Evolutionary conservation across 2,329 filamentous ascomycete species (phyloP).

Genomic region (Ophiosphaerella herpotricha): DNA sequence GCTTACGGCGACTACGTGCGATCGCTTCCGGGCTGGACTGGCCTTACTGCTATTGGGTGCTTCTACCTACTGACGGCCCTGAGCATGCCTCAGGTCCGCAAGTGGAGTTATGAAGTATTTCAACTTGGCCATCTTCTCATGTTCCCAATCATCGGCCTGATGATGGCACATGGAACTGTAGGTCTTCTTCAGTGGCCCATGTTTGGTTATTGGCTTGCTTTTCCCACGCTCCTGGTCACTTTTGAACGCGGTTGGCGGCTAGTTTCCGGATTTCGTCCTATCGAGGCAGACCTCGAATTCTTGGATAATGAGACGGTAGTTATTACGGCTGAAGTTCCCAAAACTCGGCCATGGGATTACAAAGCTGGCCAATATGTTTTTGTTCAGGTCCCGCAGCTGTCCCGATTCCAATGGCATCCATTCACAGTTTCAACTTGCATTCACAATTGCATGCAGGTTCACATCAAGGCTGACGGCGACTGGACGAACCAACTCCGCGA

Average conservation of each 20-base stretch:
- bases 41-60: constrained; percentile 54
- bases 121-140: constrained; percentile 62
- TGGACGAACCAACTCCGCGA: constrained; percentile 58
- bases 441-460: constrained; percentile 58
- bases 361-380: constrained; percentile 64
- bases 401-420: constrained; percentile 63
- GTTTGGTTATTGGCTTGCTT: constrained; percentile 61
- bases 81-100: constrained; percentile 57
- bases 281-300: constrained; percentile 55
- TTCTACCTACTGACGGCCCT: constrained; percentile 57
- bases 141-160: constrained; percentile 62
- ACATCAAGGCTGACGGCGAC: constrained; percentile 64
- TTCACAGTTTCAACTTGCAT: constrained; percentile 63
- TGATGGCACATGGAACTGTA: constrained; percentile 60
- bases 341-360: constrained; percentile 57
- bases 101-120: constrained; percentile 61
- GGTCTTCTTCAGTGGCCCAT: constrained; percentile 60
- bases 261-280: constrained; percentile 53
- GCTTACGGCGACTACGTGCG: constrained; percentile 55
- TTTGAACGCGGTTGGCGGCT: constrained; percentile 56
- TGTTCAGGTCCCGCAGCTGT: constrained; percentile 59
- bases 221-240: constrained; percentile 58
- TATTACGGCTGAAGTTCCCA: constrained; percentile 56
- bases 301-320: constrained; percentile 60
- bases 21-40: constrained; percentile 57